Evolutionary conservation across 495 filamentous ascomycete species (phyloP).

Genomic region (Trichoderma gamsii): DNA sequence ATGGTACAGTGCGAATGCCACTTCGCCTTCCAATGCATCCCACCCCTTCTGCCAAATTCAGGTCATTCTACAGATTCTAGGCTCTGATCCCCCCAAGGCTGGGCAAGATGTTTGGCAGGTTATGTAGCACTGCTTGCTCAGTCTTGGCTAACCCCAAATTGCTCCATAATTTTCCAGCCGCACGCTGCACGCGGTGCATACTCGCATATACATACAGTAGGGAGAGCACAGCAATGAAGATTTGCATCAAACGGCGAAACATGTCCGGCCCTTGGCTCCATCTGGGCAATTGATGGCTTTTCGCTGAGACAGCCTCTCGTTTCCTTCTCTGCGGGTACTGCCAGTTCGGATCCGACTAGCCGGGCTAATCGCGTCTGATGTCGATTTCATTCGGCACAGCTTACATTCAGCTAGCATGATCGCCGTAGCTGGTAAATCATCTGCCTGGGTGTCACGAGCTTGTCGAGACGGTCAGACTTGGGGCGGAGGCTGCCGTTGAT

Average conservation of each 20-base stretch:
- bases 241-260: neutral
- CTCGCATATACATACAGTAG: neutral
- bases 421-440: neutral
- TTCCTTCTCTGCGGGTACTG: too few relatives aligned
- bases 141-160: neutral
- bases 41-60: neutral
- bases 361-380: too few relatives aligned
- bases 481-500: neutral
- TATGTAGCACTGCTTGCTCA: neutral
- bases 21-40: neutral
- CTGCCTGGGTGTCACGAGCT: neutral
- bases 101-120: neutral
- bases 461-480: neutral
- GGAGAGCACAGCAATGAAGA: neutral
- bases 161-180: neutral
- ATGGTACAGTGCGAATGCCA: constrained; percentile 1
- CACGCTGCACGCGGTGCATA: neutral
- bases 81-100: neutral
- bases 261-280: neutral
- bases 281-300: too few relatives aligned
- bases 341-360: too few relatives aligned
- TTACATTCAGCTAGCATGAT: too few relatives aligned
- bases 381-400: too few relatives aligned
- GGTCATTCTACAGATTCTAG: neutral
- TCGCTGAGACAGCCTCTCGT: too few relatives aligned